A percentile compares a stretch with the other conserved stretches of the same genome.
These are phyloP conservation scores for Trichoderma sp. DNA, from an alignment of 2,329 filamentous ascomycete species.

Conservation along the genomic window DNA sequence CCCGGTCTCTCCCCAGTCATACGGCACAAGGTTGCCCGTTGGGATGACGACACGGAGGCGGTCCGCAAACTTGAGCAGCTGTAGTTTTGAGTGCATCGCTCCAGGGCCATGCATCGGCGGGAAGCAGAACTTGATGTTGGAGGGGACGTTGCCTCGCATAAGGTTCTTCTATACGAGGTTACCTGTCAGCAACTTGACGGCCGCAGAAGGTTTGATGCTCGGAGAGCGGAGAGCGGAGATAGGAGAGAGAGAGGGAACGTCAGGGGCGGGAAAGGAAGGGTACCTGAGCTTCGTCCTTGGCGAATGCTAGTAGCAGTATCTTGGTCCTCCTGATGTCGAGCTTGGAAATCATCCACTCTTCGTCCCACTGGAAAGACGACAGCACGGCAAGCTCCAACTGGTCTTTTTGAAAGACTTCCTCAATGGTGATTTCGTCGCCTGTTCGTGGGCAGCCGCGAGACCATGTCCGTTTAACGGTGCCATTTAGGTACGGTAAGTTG, in stretches of 20 bases:
- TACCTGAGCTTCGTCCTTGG: slow-evolving; percentile 53
- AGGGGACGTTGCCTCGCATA: slow-evolving; percentile 50
- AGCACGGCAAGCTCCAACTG: slow-evolving; percentile 74
- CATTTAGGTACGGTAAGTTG: slow-evolving; percentile 48
- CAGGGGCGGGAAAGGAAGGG: not conserved
- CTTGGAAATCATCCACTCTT: slow-evolving; percentile 74
- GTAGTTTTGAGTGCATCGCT: slow-evolving; percentile 92
- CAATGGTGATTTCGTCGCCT: slow-evolving; percentile 77
- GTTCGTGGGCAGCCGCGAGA: slow-evolving; percentile 59
- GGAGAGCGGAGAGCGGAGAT: not conserved
- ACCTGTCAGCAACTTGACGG: not conserved
- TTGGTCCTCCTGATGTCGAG: slow-evolving; percentile 60
- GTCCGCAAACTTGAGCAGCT: slow-evolving; percentile 74
- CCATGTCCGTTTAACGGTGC: slow-evolving; percentile 80
- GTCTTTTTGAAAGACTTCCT: slow-evolving; percentile 76
- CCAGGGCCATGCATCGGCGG: slow-evolving; percentile 73
- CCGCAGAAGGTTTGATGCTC: not conserved
- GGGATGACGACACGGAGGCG: slow-evolving; percentile 81
- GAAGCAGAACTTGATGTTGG: slow-evolving; percentile 70
- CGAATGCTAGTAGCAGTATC: slow-evolving; percentile 60
- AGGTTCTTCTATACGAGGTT: slow-evolving; percentile 40
- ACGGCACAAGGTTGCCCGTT: slow-evolving; percentile 79
- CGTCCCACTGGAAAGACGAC: slow-evolving; percentile 85
- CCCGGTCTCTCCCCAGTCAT: slow-evolving; percentile 87
- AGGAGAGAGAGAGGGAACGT: not conserved